phyloP scores from a whole-genome alignment of 1,284 basidiomycete genomes.

The Singerocomus inundabilis region DNA sequence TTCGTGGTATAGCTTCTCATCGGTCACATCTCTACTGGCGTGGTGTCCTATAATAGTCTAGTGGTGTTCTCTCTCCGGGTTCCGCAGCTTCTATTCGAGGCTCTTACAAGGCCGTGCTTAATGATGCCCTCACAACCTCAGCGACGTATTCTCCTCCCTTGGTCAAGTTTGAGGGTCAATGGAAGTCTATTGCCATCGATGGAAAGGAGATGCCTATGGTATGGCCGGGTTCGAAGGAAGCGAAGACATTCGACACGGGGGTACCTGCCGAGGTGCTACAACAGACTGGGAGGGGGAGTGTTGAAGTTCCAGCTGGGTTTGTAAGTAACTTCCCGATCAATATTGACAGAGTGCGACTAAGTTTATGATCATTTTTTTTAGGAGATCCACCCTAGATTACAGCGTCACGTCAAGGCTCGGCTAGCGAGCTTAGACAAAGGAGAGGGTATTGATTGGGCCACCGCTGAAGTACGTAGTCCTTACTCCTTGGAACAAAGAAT shows the following conservation, averaged over 20 bases:
- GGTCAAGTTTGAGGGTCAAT: constrained; percentile 60
- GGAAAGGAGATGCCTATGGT: constrained; percentile 44
- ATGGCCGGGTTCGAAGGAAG: constrained; percentile 65
- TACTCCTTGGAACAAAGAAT: not conserved
- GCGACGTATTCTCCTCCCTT: constrained; percentile 49
- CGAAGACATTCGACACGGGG: constrained; percentile 68
- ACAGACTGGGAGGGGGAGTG: constrained; percentile 66
- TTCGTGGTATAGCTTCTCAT: not conserved
- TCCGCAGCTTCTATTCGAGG: constrained; percentile 52
- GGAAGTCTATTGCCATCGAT: constrained; percentile 40
- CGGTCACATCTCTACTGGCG: not conserved
- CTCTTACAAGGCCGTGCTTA: constrained; percentile 60
- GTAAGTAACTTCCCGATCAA: constrained; percentile 50
- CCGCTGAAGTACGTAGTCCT: constrained; percentile 65
- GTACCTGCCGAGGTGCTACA: constrained; percentile 51
- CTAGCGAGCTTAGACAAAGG: constrained; percentile 71
- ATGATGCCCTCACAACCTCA: constrained; percentile 53
- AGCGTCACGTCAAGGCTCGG: constrained; percentile 76
- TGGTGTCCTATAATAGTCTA: constrained; percentile 39
- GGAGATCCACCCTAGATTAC: constrained; percentile 79
- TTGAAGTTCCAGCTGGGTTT: constrained; percentile 71
- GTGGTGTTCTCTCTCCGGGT: constrained; percentile 51
- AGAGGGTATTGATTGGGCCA: constrained; percentile 80
- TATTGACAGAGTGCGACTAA: not conserved
- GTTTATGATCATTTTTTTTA: constrained; percentile 25